Base-by-base conservation (phyloP, 495 filamentous ascomycete species). In the Clohesyomyces aquaticus region DNA sequence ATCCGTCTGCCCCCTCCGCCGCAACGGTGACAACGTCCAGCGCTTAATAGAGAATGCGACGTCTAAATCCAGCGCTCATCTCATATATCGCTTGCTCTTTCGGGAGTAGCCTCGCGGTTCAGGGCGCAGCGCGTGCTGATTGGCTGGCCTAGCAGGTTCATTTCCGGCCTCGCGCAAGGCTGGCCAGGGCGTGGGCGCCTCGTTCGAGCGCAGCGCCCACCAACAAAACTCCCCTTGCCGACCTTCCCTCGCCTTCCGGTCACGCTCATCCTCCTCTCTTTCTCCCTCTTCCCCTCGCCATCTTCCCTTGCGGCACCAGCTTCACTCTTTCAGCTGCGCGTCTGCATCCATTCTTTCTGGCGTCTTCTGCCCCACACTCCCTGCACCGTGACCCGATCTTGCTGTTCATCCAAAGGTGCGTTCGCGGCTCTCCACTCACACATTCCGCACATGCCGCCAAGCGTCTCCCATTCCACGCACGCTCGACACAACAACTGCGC, bases 281-380 rank as follows among this genome's bases (percentile, higher is more conserved):
- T 69, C 61, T 19, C 46, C 62, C 49, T 46, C 35, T 10, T 52
- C 53, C 22, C 61, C 61, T 51, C 61, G 42, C 65, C 21, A 49
- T 65, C 66, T 49, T 72, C 38, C 51, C 50, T 69, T 73, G 79
- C 81, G 81, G 81, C 82, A 76, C 82, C 87, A 83, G 86, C 89
- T 93, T 91, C 90, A 91, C 83, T 93, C 90, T 82, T 91, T 92
- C 76, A 88, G 85, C 84, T 83, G 82, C 83, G 81, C 76, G 75
- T 74, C 69, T 79, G 81, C 82, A 72, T 84, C 78, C 83, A 73
- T 77, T 86, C 83, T 72, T 73, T 76, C 57, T 29, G 32, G 32
- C 19, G 42, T 50, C 42, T 45, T 27, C 48, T 26, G 49, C 53
- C 41, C 18, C 54, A 38, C 65, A 28, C 29, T 57, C 59, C 42